Evolutionary conservation across 768 basidiomycete species (phyloP).

Genomic region (Daedalea quercina): DNA sequence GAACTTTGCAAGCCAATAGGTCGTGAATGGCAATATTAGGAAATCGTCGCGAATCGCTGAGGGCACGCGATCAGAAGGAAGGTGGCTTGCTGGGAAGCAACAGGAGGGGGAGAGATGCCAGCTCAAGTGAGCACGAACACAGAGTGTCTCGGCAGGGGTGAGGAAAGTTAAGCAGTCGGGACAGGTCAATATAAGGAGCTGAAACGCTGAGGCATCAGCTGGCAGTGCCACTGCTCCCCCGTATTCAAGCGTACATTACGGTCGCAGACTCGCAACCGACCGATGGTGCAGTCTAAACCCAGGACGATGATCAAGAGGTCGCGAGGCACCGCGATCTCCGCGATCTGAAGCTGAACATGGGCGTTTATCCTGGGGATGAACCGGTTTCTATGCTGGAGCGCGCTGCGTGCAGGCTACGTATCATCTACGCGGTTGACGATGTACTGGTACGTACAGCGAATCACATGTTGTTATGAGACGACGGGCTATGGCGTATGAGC

Average conservation of each 20-base stretch:
- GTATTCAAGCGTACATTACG: conserved; percentile 5
- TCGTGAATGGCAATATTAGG: neutral
- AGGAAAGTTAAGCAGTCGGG: conserved; percentile 9
- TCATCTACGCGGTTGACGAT: neutral
- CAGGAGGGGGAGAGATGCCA: conserved; percentile 26
- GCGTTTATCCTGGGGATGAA: neutral
- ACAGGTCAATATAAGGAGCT: conserved; percentile 29
- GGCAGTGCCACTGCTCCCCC: conserved; percentile 15
- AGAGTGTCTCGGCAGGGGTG: conserved; percentile 9
- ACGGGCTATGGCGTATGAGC: neutral
- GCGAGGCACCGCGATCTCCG: conserved; percentile 26
- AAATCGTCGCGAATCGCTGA: conserved; percentile 1
- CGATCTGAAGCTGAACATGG: neutral
- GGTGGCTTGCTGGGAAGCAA: conserved; percentile 6
- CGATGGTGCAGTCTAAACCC: conserved; percentile 8
- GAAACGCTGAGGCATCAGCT: conserved; percentile 13
- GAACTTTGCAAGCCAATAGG: neutral
- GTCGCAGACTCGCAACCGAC: conserved; percentile 2
- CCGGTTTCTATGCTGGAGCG: neutral
- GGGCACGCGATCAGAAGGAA: conserved; percentile 9
- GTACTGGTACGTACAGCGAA: neutral
- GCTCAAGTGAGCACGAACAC: conserved; percentile 14
- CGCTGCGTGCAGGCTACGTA: neutral
- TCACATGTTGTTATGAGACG: neutral
- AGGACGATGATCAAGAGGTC: conserved; percentile 26